A percentile compares a stretch with the other conserved stretches of the same genome.
These are phyloP conservation scores for Paramecium caudatum DNA, from an alignment of 73 alveolate genomes.

Conservation along the genomic window DNA sequence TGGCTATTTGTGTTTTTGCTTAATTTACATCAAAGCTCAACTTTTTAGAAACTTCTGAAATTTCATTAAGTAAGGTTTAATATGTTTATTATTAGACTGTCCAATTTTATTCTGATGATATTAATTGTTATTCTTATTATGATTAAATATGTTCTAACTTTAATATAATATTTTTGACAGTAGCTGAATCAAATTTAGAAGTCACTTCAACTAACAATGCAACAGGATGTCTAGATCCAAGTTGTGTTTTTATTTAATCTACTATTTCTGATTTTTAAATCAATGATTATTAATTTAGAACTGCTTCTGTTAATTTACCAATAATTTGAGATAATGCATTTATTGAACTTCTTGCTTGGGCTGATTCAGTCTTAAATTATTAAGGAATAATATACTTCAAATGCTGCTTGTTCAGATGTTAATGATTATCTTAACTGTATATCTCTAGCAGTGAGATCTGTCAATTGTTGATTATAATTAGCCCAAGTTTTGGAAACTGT, in stretches of 20 bases:
- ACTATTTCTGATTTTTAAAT: conserved; percentile 49
- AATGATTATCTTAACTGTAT: not conserved
- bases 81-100: conserved; percentile 2
- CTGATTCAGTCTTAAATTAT: not conserved
- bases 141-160: conserved; percentile 48
- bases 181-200: conserved; percentile 41
- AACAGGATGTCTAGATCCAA: conserved; percentile 25
- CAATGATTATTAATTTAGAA: not conserved
- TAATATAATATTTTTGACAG: conserved; percentile 27
- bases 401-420: conserved; percentile 27
- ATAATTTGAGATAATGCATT: conserved; percentile 27
- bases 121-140: conserved; percentile 53
- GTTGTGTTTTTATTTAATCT: conserved; percentile 5
- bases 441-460: conserved; percentile 15
- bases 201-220: conserved; percentile 66
- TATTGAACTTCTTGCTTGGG: conserved; percentile 38
- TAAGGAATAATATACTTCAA: not conserved
- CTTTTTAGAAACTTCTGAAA: conserved; percentile 8
- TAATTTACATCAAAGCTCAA: conserved; percentile 6
- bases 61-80: conserved; percentile 40
- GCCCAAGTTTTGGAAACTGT: conserved; percentile 25
- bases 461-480: not conserved
- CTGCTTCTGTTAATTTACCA: conserved; percentile 46
- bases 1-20: conserved; percentile 24
- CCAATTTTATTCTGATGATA: conserved; percentile 39